These are phyloP conservation scores for Irpex sp. DNA, from an alignment of 1,284 basidiomycete genomes.

Conservation along the genomic window DNA sequence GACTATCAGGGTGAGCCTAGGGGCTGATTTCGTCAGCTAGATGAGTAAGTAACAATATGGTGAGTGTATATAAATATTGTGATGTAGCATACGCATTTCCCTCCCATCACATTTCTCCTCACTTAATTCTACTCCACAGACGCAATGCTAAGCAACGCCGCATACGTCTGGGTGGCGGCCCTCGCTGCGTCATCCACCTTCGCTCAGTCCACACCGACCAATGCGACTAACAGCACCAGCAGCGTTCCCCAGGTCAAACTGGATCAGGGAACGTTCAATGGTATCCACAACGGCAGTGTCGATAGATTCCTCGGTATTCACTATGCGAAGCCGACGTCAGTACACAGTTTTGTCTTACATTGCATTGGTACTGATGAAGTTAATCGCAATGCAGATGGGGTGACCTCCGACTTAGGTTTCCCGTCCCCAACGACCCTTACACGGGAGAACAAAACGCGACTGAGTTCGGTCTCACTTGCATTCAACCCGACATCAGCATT, in stretches of 20 bases:
- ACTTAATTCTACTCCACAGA: background rate
- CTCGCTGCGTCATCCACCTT: background rate
- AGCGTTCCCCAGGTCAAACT: slow-evolving; percentile 10
- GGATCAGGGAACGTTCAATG: slow-evolving; percentile 20
- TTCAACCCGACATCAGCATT: slow-evolving; percentile 36
- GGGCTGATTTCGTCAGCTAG: too few species aligned
- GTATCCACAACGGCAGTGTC: slow-evolving; percentile 15
- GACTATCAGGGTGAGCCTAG: too few species aligned
- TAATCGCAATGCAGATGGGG: slow-evolving; percentile 6
- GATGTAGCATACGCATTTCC: too few species aligned
- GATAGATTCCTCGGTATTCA: slow-evolving; percentile 23
- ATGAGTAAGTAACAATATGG: too few species aligned
- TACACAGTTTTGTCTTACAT: background rate
- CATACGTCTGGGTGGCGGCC: background rate
- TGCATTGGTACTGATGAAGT: background rate
- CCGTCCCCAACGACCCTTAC: slow-evolving; percentile 38
- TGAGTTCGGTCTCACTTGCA: slow-evolving; percentile 42
- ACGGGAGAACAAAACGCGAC: slow-evolving; percentile 35
- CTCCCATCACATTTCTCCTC: too few species aligned
- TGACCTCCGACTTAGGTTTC: slow-evolving; percentile 39
- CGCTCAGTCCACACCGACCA: background rate
- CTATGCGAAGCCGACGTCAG: slow-evolving; percentile 21
- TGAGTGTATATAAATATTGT: too few species aligned
- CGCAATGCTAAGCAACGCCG: background rate
- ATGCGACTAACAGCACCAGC: background rate